Conservation (phyloP, 148 eudicot species). For the Rhododendron williamsianum region DNA sequence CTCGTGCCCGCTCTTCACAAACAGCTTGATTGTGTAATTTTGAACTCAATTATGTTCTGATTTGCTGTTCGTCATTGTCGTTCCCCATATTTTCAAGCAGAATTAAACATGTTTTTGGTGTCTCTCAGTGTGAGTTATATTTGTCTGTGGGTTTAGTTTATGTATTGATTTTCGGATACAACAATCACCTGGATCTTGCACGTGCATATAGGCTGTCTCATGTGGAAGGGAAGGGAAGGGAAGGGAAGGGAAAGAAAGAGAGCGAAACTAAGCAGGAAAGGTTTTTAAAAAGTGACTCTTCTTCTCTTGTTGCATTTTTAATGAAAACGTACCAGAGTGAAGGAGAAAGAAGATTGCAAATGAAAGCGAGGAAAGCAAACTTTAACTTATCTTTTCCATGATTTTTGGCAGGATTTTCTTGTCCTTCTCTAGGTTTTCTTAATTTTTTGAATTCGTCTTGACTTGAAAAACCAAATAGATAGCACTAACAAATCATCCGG, state of each 20-base stretch:
- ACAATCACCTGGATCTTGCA: background rate
- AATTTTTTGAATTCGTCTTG: too few relatives aligned
- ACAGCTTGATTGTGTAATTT: conserved; percentile 24
- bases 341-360: background rate
- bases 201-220: background rate
- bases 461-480: background rate
- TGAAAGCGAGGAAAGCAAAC: background rate
- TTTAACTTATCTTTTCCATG: background rate
- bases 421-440: too few relatives aligned
- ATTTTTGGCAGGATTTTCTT: too few relatives aligned
- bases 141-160: background rate
- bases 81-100: background rate
- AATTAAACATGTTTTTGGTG: background rate
- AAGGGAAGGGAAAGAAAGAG: background rate
- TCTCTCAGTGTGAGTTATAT: background rate
- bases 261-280: background rate
- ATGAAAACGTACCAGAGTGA: too few relatives aligned
- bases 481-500: background rate
- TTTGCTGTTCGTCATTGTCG: background rate
- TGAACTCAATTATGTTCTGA: background rate
- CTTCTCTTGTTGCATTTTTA: too few relatives aligned
- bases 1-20: conserved; percentile 30
- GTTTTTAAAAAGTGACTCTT: too few relatives aligned
- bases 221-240: too few relatives aligned
- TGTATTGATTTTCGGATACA: background rate